Evolutionary conservation across 2,329 filamentous ascomycete genomes (phyloP), one percentile per base, ranked within the genome.

Genomic region (Diaporthe humulicola): DNA sequence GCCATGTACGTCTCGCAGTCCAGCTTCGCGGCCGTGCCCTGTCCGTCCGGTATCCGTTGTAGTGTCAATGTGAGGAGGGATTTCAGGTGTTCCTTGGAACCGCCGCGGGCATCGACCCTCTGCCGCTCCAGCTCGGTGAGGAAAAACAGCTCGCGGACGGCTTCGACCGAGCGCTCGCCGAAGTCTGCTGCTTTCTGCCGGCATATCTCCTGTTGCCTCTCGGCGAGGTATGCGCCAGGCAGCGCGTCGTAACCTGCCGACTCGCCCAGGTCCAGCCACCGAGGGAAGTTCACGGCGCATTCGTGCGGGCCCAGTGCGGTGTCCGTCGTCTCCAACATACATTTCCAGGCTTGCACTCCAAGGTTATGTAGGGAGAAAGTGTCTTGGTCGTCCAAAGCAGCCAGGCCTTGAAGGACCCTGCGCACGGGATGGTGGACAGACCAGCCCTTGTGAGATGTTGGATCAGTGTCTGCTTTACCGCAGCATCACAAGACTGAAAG

Each of bases 121-220:
- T 76, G 74, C 33, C 72, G 72, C 72, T 76, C 72, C 45, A 76
- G 12, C 38, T 76, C 72, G 4, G 74, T 66, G 42, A 76, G 58
- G 45, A 36, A 76, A 40, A 74, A 73, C 17, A 76, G 42, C 42
- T 72, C 54, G 19, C 25, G 48, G 45, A 50, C 42, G 17, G 74
- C 64, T 19, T 52, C 38, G 7, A 8, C 12, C 36, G 64, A 64
- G 6, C 28, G 33, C n/a, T 50, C 60, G 12, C 45, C 71, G 8
- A 19, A 25, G 3, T n/a, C n/a, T 22, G 54, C 54, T 22, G 25
- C 54, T 12, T n/a, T 54, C 10, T 25, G 30, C 22, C 70, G 28
- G 72, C 71, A 74, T 9, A 56, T 42, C 0, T 52, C 45, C 72
- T 30, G 30, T 22, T 74, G 69, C 22, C 58, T 54, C 8, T 50